phyloP scores from a whole-genome alignment of 371 early-diverging fungal genomes.

The Lichtheimia corymbifera region DNA sequence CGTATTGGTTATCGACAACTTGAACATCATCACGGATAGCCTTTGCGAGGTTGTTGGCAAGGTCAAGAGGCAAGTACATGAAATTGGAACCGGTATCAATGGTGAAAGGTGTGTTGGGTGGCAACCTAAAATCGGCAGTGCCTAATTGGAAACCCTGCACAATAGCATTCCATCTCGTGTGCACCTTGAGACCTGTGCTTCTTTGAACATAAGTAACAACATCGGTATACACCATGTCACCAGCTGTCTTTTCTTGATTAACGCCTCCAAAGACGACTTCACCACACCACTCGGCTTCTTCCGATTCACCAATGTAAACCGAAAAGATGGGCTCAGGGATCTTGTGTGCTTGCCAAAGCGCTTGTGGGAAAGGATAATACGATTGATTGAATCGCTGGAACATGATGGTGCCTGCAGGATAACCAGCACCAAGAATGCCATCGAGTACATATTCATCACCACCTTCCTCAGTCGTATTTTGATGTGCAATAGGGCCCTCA shows the following conservation, averaged over 20 bases:
- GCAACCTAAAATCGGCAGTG: slow-evolving; percentile 22
- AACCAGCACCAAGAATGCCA: slow-evolving; percentile 31
- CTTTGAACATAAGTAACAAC: slow-evolving; percentile 13
- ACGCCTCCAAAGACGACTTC: slow-evolving; percentile 51
- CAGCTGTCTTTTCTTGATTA: slow-evolving; percentile 31
- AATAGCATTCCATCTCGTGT: slow-evolving; percentile 25
- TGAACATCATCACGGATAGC: slow-evolving; percentile 17
- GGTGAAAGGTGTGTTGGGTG: slow-evolving; percentile 18
- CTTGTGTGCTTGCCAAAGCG: slow-evolving; percentile 18
- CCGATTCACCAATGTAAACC: slow-evolving; percentile 21
- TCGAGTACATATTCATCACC: slow-evolving; percentile 16
- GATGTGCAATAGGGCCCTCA: slow-evolving; percentile 19
- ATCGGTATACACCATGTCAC: slow-evolving; percentile 30
- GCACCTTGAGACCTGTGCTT: slow-evolving; percentile 3
- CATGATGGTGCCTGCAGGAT: slow-evolving; percentile 19
- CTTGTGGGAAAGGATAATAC: slow-evolving; percentile 22
- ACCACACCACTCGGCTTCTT: slow-evolving; percentile 28
- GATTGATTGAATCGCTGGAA: slow-evolving; percentile 11
- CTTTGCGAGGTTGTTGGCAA: slow-evolving; percentile 28
- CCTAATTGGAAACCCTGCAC: slow-evolving; percentile 26
- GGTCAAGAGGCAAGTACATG: slow-evolving; percentile 34
- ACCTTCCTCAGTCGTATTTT: slow-evolving; percentile 8
- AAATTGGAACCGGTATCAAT: slow-evolving; percentile 51
- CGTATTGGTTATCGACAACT: slow-evolving; percentile 10
- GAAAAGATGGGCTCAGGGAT: slow-evolving; percentile 27